phyloP scores from a whole-genome alignment of 2,329 filamentous ascomycete genomes.

The Aschersonia sp. region DNA sequence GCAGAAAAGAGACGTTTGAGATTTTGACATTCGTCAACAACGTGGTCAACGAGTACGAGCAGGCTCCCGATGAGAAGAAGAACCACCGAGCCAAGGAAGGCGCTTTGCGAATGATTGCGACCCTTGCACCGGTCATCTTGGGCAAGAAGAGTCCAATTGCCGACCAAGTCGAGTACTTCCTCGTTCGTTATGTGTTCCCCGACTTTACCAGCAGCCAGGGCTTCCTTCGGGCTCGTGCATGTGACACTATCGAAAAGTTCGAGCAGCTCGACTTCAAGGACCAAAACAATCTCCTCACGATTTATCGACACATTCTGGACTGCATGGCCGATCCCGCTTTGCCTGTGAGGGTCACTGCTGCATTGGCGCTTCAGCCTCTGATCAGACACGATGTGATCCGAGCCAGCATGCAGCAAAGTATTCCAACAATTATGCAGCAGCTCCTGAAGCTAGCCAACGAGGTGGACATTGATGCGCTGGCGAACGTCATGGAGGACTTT shows the following conservation, averaged over 20 bases:
- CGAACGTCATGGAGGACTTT: conserved; percentile 99
- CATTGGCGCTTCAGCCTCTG: conserved; percentile 83
- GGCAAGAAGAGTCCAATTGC: conserved; percentile 98
- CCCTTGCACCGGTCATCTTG: conserved; percentile 81
- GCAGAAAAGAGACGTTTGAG: conserved; percentile 90
- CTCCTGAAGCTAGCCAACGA: conserved; percentile 94
- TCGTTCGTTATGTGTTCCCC: conserved; percentile 95
- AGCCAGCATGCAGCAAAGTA: conserved; percentile 91
- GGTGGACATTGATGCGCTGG: conserved; percentile 90
- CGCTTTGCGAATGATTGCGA: conserved; percentile 92
- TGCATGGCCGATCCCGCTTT: conserved; percentile 92
- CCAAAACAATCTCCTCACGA: conserved; percentile 83
- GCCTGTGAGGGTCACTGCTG: conserved; percentile 86
- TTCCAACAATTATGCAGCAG: conserved; percentile 98
- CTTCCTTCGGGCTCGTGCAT: conserved; percentile 85
- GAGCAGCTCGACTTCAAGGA: conserved; percentile 96
- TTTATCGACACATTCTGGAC: conserved; percentile 93
- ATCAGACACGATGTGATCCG: conserved; percentile 93
- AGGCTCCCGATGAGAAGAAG: conserved; percentile 74
- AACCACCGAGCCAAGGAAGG: conserved; percentile 93
- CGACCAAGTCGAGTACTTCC: conserved; percentile 95
- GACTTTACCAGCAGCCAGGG: conserved; percentile 90
- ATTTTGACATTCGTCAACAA: conserved; percentile 91
- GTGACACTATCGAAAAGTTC: conserved; percentile 96
- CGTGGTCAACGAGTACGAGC: conserved; percentile 86